Evolutionary conservation across 352 stramenopile genomes (phyloP).

Genomic region (Pythium monospermum): DNA sequence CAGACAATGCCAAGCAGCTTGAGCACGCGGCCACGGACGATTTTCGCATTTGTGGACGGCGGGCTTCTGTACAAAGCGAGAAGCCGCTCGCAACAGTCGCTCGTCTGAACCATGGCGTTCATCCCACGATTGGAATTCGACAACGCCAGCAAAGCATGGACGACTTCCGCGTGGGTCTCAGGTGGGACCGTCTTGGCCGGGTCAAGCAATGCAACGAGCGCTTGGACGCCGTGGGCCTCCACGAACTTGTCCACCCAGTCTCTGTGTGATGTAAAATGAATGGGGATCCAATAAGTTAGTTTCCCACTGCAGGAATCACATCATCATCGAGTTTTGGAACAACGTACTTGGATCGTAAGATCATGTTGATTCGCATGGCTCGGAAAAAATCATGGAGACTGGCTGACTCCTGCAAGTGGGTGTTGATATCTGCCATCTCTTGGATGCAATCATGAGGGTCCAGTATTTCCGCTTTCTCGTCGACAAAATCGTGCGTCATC

Average conservation of each 20-base stretch:
- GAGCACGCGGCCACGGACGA: slow-evolving; percentile 27
- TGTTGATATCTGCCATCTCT: slow-evolving; percentile 34
- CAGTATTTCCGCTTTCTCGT: slow-evolving; percentile 48
- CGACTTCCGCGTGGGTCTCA: slow-evolving; percentile 30
- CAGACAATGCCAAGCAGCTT: slow-evolving; percentile 33
- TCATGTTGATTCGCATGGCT: slow-evolving; percentile 57
- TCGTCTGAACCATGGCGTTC: slow-evolving; percentile 24
- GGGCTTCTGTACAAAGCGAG: slow-evolving; percentile 22
- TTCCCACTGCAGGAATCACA: no score
- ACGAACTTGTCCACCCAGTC: slow-evolving; percentile 57
- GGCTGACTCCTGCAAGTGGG: slow-evolving; percentile 28
- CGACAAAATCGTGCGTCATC: slow-evolving; percentile 18
- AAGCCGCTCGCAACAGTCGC: slow-evolving; percentile 25
- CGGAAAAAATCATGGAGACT: slow-evolving; percentile 44
- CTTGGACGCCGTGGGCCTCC: slow-evolving; percentile 31
- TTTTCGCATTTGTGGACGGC: neutral
- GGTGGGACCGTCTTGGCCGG: slow-evolving; percentile 17
- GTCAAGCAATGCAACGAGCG: slow-evolving; percentile 35
- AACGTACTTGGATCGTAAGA: slow-evolving; percentile 42
- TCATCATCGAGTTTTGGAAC: no score
- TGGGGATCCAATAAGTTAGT: neutral
- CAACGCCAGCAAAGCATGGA: slow-evolving; percentile 50
- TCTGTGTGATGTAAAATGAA: slow-evolving; percentile 17
- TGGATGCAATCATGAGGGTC: slow-evolving; percentile 46
- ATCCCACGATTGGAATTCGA: slow-evolving; percentile 28